A percentile compares a stretch with the other conserved stretches of the same genome.
Evolutionary conservation across 306 rosid species (phyloP).

Genomic region (apple (Malus domestica)): ASM211411v1 NC_041789.1:16358001-16358500

Average conservation of each 20-base stretch:
- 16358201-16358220: neutral
- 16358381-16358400: conserved; percentile 63
- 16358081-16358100: conserved; percentile 8
- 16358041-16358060: neutral
- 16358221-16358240: neutral
- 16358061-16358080: neutral
- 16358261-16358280: conserved; percentile 79
- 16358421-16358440: conserved; percentile 52
- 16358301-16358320: conserved; percentile 46
- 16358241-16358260: neutral
- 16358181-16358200: neutral
- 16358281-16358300: conserved; percentile 49
- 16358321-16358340: conserved; percentile 54
- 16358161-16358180: neutral
- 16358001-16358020: neutral
- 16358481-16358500: conserved; percentile 52
- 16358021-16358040: neutral
- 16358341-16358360: conserved; percentile 63
- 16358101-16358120: neutral
- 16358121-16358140: neutral
- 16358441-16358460: conserved; percentile 46
- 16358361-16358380: conserved; percentile 64
- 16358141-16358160: neutral
- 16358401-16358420: conserved; percentile 54
- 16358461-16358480: conserved; percentile 58